These are phyloP conservation scores for Yamadazyma olivae DNA, from an alignment of 805 yeast genomes.

Conservation along the genomic window DNA sequence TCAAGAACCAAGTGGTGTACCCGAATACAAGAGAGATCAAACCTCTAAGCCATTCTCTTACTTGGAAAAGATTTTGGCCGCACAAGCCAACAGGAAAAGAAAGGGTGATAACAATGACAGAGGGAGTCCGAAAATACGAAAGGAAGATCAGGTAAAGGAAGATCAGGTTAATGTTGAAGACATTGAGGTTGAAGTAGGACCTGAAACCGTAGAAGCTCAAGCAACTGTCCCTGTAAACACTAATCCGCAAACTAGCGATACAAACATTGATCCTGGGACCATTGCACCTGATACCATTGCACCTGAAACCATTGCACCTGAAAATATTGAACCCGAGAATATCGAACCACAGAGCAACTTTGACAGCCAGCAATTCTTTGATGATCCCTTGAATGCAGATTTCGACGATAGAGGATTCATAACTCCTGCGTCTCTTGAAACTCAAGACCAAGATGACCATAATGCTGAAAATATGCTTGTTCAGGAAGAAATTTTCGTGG, in stretches of 20 bases:
- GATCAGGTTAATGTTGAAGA: not conserved
- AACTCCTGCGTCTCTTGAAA: slow-evolving; percentile 1
- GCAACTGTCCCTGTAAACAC: too few relatives aligned
- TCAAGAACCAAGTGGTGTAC: not conserved
- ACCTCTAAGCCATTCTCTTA: slow-evolving; percentile 18
- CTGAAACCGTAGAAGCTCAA: not conserved
- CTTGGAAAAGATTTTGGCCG: slow-evolving; percentile 28
- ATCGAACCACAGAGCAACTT: too few relatives aligned
- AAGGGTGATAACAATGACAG: not conserved
- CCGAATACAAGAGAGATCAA: not conserved
- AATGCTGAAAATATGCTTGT: not conserved
- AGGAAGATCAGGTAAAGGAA: not conserved
- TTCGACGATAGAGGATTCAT: slow-evolving; percentile 1
- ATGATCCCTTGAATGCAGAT: slow-evolving; percentile 1
- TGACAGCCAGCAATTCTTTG: not conserved
- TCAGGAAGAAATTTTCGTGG: slow-evolving; percentile 1
- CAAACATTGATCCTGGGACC: too few relatives aligned
- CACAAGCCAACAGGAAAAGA: slow-evolving; percentile 9
- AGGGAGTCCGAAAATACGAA: slow-evolving; percentile 3
- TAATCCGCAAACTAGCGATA: too few relatives aligned
- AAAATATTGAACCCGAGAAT: too few relatives aligned
- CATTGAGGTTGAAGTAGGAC: too few relatives aligned
- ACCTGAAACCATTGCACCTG: too few relatives aligned
- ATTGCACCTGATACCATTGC: too few relatives aligned
- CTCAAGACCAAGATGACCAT: not conserved